Evolutionary conservation across 768 basidiomycete species (phyloP).

Genomic region (Boletus rubescentipes): DNA sequence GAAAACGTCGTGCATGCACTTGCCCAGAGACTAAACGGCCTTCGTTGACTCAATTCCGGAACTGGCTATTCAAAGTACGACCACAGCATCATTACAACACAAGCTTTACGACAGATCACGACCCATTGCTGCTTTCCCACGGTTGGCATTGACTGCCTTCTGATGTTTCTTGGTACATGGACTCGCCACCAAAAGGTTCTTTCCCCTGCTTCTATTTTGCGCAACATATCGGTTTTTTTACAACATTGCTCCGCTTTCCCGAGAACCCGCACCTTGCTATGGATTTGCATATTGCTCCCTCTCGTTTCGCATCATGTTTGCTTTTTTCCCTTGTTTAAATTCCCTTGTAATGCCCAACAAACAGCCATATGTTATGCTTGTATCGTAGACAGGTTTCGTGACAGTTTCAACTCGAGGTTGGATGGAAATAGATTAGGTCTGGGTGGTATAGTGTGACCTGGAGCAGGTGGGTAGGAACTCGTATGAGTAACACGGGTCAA

Average conservation of each 20-base stretch:
- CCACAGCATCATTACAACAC: not conserved
- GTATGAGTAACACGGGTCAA: too few relatives aligned
- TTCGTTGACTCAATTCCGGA: conserved; percentile 16
- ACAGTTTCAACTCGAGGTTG: conserved; percentile 7
- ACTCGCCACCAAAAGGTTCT: conserved; percentile 10
- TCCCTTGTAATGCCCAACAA: conserved; percentile 25
- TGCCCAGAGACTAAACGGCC: conserved; percentile 49
- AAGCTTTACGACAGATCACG: conserved; percentile 21
- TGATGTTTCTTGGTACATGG: conserved; percentile 26
- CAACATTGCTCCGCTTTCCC: conserved; percentile 13
- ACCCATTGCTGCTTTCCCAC: conserved; percentile 2
- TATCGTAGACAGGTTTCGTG: conserved; percentile 26
- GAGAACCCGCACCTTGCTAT: conserved; percentile 22
- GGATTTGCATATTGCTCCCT: conserved; percentile 26
- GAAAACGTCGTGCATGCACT: conserved; percentile 66
- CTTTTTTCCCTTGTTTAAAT: conserved; percentile 2
- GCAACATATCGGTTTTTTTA: conserved; percentile 15
- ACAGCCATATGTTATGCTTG: conserved; percentile 24
- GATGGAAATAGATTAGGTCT: not conserved
- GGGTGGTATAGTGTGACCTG: too few relatives aligned
- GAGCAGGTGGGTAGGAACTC: too few relatives aligned
- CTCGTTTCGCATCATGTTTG: conserved; percentile 21
- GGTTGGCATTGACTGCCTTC: conserved; percentile 30
- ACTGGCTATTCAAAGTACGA: not conserved
- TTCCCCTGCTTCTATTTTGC: conserved; percentile 16